Base-by-base conservation (phyloP, 768 basidiomycete genomes). In the Boletus sp. region DNA sequence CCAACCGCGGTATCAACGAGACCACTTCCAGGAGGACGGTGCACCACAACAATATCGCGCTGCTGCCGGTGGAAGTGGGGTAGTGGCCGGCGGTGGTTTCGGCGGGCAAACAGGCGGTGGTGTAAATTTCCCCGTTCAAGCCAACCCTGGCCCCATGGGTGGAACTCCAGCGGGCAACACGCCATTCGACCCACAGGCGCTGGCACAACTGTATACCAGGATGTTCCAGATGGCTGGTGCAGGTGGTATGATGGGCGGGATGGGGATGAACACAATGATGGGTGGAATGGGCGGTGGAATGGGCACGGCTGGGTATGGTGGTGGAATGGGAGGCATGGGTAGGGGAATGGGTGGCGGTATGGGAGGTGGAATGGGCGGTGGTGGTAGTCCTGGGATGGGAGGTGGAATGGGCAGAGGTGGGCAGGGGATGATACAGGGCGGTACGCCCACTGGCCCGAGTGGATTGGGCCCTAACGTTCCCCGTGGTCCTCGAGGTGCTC, bases 181-280 rank as follows among this genome's bases (percentile, higher is more conserved):
- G 5, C 81, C 90, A 1, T 96, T 98, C 68, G 95, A 98, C 69
- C 92, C 95, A 0, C 90, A 93, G 61, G 92, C 92, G 2, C 86
- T 98, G 69, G 93, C 93, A 0, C 84, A 89, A 55, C 85, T 98
- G 57, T 98, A 97, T 75, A 92, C 94, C 36, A 89, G 93, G 59
- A 98, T 98, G 96, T 89, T 92, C 80, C 86, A 88, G 68, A 89
- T 91, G 77, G 83, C 90, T 47, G 82, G 83, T 37, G 84, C 77
- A 0, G 80, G 79, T 3, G 75, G 75, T 54, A 72, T 71, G 64
- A 76, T 72, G 73, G 72, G 72, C 7, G 75, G 73, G 7, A 78
- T 77, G 73, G 76, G 77, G n/a, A 75, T 74, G 73, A 72, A 57
- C 36, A 64, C 65, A 1, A 73, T 71, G 71, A 71, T 72, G 58